Conservation (phyloP, 2,329 filamentous ascomycete genomes). For the Aspergillus floridensis region DNA sequence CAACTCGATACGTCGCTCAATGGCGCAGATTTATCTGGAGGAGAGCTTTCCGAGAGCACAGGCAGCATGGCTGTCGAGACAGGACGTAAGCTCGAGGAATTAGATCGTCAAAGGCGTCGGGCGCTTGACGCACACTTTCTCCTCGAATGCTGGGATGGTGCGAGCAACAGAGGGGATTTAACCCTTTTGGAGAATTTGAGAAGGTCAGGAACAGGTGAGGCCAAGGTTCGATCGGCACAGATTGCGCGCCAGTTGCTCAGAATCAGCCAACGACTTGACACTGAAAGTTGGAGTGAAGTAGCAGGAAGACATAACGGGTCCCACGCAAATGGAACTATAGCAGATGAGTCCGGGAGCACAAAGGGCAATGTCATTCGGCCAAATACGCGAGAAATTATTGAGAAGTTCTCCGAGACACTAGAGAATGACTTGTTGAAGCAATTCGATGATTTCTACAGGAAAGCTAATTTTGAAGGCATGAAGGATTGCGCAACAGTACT, state of each 20-base stretch:
- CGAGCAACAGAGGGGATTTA: conserved; percentile 83
- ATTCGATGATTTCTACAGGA: conserved; percentile 94
- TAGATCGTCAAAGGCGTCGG: conserved; percentile 85
- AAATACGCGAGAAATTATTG: conserved; percentile 82
- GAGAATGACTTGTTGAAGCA: conserved; percentile 94
- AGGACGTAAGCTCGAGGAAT: conserved; percentile 86
- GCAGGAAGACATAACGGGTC: conserved; percentile 55
- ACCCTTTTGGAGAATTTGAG: conserved; percentile 85
- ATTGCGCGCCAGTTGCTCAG: conserved; percentile 91
- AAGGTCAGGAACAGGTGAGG: conserved; percentile 78
- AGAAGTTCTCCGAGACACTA: conserved; percentile 93
- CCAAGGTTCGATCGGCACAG: conserved; percentile 89
- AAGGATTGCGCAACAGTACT: conserved; percentile 92
- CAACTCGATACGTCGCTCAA: conserved; percentile 81
- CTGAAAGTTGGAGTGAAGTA: conserved; percentile 62
- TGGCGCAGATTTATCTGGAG: conserved; percentile 46
- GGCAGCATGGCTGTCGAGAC: conserved; percentile 94
- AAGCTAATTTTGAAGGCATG: conserved; percentile 97
- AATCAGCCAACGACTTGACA: conserved; percentile 88
- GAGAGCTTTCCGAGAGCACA: conserved; percentile 48
- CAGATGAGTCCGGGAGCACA: conserved; percentile 52
- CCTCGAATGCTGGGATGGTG: conserved; percentile 94
- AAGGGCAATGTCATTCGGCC: conserved; percentile 42
- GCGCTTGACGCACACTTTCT: conserved; percentile 92
- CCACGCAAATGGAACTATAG: conserved; percentile 22